Percentiles rank a stretch among this genome's conserved stretches.
phyloP scores from a whole-genome alignment of 371 early-diverging fungal species.

The Apophysomyces ossiformis region DNA sequence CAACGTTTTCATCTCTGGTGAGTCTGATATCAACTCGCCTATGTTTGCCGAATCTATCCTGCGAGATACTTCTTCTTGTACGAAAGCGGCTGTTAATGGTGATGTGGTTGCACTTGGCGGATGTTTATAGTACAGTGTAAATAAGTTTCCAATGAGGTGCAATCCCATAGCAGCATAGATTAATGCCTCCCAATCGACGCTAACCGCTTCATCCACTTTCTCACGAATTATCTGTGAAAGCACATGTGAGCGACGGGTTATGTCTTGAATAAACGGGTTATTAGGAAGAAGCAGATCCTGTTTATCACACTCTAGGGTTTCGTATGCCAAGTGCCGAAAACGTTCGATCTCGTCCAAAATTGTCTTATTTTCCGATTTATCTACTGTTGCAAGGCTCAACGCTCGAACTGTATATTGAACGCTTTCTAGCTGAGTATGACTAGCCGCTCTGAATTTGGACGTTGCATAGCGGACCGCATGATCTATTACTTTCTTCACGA shows the following conservation, averaged over 20 bases:
- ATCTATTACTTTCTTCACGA: slow-evolving; percentile 2
- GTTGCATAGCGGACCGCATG: neutral
- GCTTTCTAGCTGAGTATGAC: neutral
- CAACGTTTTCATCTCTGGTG: neutral
- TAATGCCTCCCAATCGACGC: no score
- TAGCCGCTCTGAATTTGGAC: neutral
- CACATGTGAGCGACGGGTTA: no score
- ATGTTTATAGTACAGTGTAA: neutral
- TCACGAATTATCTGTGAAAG: no score
- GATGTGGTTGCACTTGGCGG: neutral
- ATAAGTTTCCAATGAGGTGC: neutral
- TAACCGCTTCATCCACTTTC: no score
- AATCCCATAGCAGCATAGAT: no score
- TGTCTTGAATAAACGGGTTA: no score
- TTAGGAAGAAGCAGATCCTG: neutral
- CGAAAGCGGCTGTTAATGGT: neutral
- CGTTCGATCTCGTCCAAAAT: neutral
- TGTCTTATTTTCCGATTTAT: neutral
- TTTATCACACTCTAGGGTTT: neutral
- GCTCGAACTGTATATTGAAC: neutral
- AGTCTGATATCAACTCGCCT: neutral
- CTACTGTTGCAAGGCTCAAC: neutral
- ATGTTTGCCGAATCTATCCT: neutral
- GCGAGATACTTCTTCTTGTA: neutral
- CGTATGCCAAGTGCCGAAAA: neutral